Evolutionary conservation across 164 flowering plant species (phyloP).

Genomic region (Sextonia rubra): DNA sequence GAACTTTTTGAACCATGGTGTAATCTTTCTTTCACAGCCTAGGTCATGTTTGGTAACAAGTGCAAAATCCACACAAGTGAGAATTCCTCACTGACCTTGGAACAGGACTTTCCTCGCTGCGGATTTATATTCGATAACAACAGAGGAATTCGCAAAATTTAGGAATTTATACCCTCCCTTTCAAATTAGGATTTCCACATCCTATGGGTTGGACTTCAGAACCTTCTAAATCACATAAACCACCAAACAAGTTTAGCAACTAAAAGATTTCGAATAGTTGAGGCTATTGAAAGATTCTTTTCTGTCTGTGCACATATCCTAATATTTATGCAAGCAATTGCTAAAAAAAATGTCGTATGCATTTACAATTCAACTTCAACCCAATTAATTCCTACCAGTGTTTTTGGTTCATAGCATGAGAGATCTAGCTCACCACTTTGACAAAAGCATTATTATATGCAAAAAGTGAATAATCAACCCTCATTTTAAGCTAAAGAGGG

Average conservation of each 20-base stretch:
- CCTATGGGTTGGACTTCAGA: too few relatives aligned
- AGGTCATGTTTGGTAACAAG: too few relatives aligned
- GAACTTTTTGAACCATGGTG: too few relatives aligned
- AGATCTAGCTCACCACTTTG: background rate
- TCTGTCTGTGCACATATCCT: background rate
- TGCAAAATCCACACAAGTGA: too few relatives aligned
- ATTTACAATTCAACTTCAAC: background rate
- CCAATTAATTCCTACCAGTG: background rate
- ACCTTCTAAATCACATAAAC: background rate
- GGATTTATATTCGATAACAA: too few relatives aligned
- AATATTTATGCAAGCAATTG: background rate
- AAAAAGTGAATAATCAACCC: background rate
- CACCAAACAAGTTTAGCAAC: background rate
- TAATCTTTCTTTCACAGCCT: too few relatives aligned
- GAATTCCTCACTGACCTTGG: too few relatives aligned
- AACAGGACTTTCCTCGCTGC: too few relatives aligned
- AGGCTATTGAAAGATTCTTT: background rate
- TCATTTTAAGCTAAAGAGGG: background rate
- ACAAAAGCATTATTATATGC: background rate
- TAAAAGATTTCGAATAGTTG: background rate
- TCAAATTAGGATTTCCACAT: too few relatives aligned
- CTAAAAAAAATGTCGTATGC: background rate
- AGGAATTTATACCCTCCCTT: too few relatives aligned
- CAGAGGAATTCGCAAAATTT: too few relatives aligned
- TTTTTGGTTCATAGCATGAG: background rate